A percentile compares a stretch with the other conserved stretches of the same genome.
Conservation (phyloP, 805 yeast genomes). For the Blastobotrys robertii region DNA sequence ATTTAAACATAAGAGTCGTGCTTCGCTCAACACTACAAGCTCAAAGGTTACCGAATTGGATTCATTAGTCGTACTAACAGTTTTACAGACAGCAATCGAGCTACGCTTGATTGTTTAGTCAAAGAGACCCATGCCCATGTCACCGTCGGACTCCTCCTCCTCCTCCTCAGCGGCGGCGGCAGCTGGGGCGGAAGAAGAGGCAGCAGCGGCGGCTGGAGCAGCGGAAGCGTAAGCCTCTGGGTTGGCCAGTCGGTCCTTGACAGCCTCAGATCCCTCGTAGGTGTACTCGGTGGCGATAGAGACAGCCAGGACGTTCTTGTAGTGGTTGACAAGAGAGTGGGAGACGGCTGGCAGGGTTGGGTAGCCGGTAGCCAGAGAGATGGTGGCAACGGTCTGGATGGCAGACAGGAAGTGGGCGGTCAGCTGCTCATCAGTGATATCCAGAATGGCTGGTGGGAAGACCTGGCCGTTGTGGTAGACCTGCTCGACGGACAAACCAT, state of each 20-base stretch:
- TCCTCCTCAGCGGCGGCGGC: constrained; percentile 65
- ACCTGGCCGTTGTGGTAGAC: constrained; percentile 98
- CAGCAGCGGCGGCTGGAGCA: constrained; percentile 94
- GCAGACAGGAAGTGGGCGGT: constrained; percentile 87
- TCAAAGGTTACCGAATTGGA: too few species aligned
- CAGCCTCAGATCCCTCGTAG: constrained; percentile 97
- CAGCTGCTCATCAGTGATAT: constrained; percentile 96
- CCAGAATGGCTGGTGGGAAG: constrained; percentile 94
- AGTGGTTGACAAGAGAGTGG: constrained; percentile 97
- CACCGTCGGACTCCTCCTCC: constrained; percentile 61
- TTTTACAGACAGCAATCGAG: too few species aligned
- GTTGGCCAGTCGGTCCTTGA: constrained; percentile 99
- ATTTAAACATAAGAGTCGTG: too few species aligned
- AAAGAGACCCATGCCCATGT: constrained; percentile 72
- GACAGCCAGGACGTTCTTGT: constrained; percentile 96
- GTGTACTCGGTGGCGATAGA: constrained; percentile 98
- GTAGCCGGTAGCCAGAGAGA: constrained; percentile 97
- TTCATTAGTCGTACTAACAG: too few species aligned
- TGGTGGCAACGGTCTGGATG: constrained; percentile 84
- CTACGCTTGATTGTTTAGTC: constrained; percentile 47
- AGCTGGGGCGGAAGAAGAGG: constrained; percentile 47
- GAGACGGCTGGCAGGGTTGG: constrained; percentile 99
- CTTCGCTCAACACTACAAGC: too few species aligned
- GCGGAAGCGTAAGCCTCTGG: constrained; percentile 99
- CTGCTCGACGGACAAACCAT: constrained; percentile 93